Base-by-base conservation (phyloP, 2,329 filamentous ascomycete species). In the Botryosphaeria dothidea region DNA sequence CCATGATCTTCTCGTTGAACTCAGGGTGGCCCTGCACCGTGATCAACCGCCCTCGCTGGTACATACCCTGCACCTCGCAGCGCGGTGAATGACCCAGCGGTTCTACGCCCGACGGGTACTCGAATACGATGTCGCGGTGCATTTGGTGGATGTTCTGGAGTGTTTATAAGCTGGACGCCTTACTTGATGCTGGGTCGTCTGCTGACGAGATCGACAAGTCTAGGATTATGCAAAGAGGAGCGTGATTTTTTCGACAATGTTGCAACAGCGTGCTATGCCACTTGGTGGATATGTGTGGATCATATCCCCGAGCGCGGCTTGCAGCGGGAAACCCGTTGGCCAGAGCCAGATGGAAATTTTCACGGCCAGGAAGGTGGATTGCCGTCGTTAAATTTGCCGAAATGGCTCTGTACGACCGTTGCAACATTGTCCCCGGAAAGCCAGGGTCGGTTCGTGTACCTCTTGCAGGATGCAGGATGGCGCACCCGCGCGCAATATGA, bases 21-120 rank as follows among this genome's bases (percentile, higher is more conserved):
- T 97, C 93, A 0, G 92, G 93, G 76, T 96, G 92, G 5, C 92
- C 92, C 80, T 97, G 92, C 1, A 96, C 86, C 0, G 91, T 89
- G 67, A 96, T 88, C 66, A 91, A 81, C 38, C 84, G 84, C 46
- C 84, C 81, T 8, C 88, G 85, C 21, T 83, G 77, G 74, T 95
- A 91, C 85, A 96, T 92, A 67, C 88, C 90, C 76, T 96, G 92
- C n/a, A 92, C 88, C 9, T 83, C 79, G 79, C 92, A 96, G 51
- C 83, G 78, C 3, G 84, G 82, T 1, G 90, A 90, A 45, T 82
- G 84, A 2, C 87, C 92, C 1, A 96, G 82, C 2, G 82, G 77
- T 64, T 89, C 82, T 2, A 89, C 85, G 62, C 84, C 86, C 5
- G 81, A 72, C 0, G 92, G 92, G 63, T 87, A 86, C 23, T 82